Evolutionary conservation across 2,329 filamentous ascomycete genomes (phyloP), one percentile per base, ranked within the genome.

Genomic region (Endothia cerciana): DNA sequence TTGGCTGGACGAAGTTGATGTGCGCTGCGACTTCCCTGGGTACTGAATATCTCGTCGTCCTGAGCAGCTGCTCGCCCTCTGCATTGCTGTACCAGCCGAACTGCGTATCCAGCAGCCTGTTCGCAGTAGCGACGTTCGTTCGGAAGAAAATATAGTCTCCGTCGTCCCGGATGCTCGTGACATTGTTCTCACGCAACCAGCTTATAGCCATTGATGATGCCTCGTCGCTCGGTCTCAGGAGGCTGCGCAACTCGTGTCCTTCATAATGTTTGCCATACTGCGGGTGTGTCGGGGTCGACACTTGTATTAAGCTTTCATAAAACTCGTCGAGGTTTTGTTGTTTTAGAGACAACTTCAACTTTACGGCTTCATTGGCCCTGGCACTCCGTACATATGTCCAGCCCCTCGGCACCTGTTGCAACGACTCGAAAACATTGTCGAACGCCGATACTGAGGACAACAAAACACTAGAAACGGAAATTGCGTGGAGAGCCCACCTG

Each of bases 1-100:
- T 82, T 0, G 81, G 81, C 30, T 80, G 77, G 58, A 83, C 74
- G 40, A 82, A 72, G 69, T 82, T 79, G 67, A 83, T 78, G 68
- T 79, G 72, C 43, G 69, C 65, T 30, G 72, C 69, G 61, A 83
- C 69, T 17, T 77, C 70, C n/a, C 77, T 73, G 0, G 73, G 73
- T 19, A 76, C 65, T 1, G 72, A 74, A 65, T 76, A 76, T 55
- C 70, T 59, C 30, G 66, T 67, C 1, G 73, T 72, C 2, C 74
- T 68, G 53, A 76, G 73, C 71, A 81, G 79, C 51, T 74, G 74
- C 36, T 73, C 71, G 13, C 73, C 76, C 8, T 76, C 77, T 2
- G 38, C 57, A 8, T 43, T 60, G 17, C 13, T 19, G 58, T 65
- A 65, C 63, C 63, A 65, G 38, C 28, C 57, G 58, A 65, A 65